Base-by-base conservation (phyloP, 2,329 filamentous ascomycete species). In the Talaromyces sp. region DNA sequence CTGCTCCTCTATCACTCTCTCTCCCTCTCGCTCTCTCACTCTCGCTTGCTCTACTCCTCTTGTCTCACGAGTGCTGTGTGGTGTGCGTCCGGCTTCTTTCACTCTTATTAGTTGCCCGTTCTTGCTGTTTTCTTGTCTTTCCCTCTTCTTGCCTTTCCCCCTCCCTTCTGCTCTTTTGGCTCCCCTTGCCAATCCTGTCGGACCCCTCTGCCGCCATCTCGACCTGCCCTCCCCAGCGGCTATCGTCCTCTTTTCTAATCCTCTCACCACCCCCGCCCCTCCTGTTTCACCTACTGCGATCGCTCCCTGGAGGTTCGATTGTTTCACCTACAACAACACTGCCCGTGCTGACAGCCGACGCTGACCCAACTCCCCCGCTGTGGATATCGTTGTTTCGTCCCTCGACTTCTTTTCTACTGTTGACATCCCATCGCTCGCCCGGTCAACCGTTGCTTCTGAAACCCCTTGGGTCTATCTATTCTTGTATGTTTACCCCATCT, bases 231-330 rank as follows among this genome's bases (percentile, higher is more conserved):
- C 16, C 57, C 47, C 33, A 16, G 40, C 51, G 33, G 34, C 18
- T 31, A 57, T 52, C 53, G 33, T 51, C 51, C 7, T 55, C 54
- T 56, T 44, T 51, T 56, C 52, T 53, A 33, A n/a, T 36, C 40
- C 58, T 55, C 61, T 56, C 55, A 40, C 63, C 53, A 47, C 42
- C 50, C 53, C 36, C 52, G 14, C 44, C 52, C 53, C 60, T 63
- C 52, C 31, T 58, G 55, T 61, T 51, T 61, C 60, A 54, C 53
- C 51, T 36, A 23, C 31, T 47, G 28, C 67, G 62, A 67, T 72
- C 71, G 70, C 75, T 75, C 74, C 74, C 74, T 68, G 75, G 75
- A 68, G 75, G 74, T 77, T 75, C 74, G 69, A 72, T 72, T 70
- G 71, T 70, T 69, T 70, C 67, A 67, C 28, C 14, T 31, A 27